Conservation (phyloP, 1,284 basidiomycete species). For the Phenoliferia sp. region DNA sequence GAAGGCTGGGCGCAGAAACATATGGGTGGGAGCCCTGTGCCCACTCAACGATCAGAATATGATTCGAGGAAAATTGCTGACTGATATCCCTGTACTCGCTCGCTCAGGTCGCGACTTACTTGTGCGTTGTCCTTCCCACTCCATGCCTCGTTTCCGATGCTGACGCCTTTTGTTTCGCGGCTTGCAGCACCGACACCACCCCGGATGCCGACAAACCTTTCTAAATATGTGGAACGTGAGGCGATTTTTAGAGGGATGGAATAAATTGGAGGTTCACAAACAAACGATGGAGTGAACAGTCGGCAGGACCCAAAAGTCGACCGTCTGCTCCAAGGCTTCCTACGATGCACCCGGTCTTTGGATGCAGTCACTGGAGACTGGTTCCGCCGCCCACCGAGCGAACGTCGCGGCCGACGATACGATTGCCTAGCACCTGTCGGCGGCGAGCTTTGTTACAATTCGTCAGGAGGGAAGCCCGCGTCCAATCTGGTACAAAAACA, state of each 20-base stretch:
- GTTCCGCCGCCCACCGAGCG: too few species aligned
- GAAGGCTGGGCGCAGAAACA: background rate
- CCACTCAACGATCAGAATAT: background rate
- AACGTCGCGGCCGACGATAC: too few species aligned
- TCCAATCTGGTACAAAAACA: too few species aligned
- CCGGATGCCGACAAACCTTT: constrained; percentile 1
- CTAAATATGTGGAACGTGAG: background rate
- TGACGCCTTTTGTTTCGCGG: background rate
- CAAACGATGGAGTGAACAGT: too few species aligned
- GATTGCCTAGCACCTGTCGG: too few species aligned
- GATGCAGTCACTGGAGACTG: too few species aligned
- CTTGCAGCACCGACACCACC: background rate
- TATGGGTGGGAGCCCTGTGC: background rate
- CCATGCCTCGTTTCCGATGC: background rate
- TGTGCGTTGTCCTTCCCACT: background rate
- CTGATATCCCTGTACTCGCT: background rate
- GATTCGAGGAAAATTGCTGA: background rate
- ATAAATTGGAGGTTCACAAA: too few species aligned
- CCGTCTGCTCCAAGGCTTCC: too few species aligned
- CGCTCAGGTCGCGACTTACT: background rate
- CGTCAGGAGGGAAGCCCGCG: too few species aligned
- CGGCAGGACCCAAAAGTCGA: too few species aligned
- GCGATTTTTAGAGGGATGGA: background rate
- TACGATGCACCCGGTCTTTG: too few species aligned
- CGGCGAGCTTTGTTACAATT: too few species aligned